Evolutionary conservation across 345 rosid genomes (phyloP).

Genomic region (Hypericum androsaemum): DNA sequence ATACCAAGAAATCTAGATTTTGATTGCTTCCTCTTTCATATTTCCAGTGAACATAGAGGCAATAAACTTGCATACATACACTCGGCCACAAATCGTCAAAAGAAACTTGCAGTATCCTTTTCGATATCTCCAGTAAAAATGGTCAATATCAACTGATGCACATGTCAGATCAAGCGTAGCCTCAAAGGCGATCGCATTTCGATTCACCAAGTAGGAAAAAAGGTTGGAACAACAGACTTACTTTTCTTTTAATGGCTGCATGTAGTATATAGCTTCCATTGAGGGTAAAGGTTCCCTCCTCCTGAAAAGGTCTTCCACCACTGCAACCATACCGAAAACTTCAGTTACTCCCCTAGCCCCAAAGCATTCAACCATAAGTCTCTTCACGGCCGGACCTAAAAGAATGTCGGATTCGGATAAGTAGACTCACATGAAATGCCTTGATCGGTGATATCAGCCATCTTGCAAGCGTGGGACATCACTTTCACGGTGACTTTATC

Average conservation of each 20-base stretch:
- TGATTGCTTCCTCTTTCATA: too few species aligned
- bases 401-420: background rate
- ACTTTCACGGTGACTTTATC: slow-evolving; percentile 87
- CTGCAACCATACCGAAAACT: slow-evolving; percentile 28
- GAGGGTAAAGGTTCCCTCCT: slow-evolving; percentile 83
- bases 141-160: background rate
- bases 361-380: background rate
- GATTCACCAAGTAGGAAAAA: background rate
- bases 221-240: slow-evolving; percentile 14
- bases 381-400: background rate
- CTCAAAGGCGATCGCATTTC: background rate
- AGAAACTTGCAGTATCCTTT: too few species aligned
- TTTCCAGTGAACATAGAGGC: too few species aligned
- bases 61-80: too few species aligned
- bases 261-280: slow-evolving; percentile 83
- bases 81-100: too few species aligned
- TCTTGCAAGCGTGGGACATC: slow-evolving; percentile 78
- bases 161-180: background rate
- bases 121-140: too few species aligned
- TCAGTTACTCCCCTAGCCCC: background rate
- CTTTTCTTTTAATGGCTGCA: slow-evolving; percentile 93
- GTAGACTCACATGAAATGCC: slow-evolving; percentile 75
- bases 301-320: slow-evolving; percentile 94
- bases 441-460: slow-evolving; percentile 94
- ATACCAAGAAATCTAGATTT: too few species aligned